Evolutionary conservation across 257 asterid species (phyloP).

Genomic region (Solanum neorickii): DNA sequence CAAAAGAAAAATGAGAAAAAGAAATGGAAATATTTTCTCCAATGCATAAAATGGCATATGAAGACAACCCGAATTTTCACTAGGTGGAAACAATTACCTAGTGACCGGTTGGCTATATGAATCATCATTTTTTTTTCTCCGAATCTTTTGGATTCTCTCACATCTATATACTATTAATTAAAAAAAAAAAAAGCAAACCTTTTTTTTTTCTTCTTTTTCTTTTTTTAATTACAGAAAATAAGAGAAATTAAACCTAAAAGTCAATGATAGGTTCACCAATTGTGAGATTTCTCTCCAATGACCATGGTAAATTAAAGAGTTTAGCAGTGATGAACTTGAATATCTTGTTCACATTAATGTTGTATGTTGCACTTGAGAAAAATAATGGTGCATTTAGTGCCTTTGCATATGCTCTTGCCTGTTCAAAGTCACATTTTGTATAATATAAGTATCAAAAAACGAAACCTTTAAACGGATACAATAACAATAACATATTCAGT

Average conservation of each 20-base stretch:
- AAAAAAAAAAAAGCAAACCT: neutral
- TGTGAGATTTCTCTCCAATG: conserved; percentile 69
- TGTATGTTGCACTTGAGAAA: conserved; percentile 84
- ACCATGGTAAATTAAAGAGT: conserved; percentile 71
- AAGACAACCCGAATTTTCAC: conserved; percentile 15
- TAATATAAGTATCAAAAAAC: neutral
- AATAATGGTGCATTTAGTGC: conserved; percentile 71
- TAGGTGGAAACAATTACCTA: neutral
- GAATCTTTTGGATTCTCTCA: neutral
- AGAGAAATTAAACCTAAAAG: conserved; percentile 27
- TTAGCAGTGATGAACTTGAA: conserved; percentile 82
- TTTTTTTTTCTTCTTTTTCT: neutral
- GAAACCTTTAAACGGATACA: neutral
- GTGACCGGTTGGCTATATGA: conserved; percentile 40
- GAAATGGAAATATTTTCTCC: neutral
- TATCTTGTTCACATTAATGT: conserved; percentile 75
- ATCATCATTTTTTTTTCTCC: neutral
- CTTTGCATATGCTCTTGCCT: conserved; percentile 83
- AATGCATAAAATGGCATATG: neutral
- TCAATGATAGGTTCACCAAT: conserved; percentile 87
- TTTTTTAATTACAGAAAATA: conserved; percentile 2
- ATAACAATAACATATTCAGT: neutral
- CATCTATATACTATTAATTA: neutral
- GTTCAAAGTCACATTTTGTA: neutral
- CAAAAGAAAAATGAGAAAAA: neutral